A percentile compares a stretch with the other conserved stretches of the same genome.
These are phyloP conservation scores for Echeveria elegans DNA, from an alignment of 164 flowering plant genomes.

Conservation along the genomic window DNA sequence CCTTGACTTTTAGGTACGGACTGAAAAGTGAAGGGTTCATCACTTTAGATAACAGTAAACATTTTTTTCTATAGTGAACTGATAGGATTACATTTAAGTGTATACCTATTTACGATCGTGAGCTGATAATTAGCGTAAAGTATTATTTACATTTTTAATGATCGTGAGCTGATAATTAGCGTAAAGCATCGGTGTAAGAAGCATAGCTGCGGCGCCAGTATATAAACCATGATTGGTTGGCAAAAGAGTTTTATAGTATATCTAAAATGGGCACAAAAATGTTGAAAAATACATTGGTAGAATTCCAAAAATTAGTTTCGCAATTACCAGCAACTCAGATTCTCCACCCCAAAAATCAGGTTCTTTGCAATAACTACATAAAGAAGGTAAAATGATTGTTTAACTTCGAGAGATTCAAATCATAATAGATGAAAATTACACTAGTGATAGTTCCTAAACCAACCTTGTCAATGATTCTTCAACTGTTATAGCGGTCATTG, in stretches of 20 bases:
- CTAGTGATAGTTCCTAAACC: neutral
- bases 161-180: no score
- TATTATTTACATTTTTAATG: no score
- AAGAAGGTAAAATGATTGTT: slow-evolving; percentile 1
- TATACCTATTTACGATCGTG: neutral
- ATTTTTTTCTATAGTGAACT: no score
- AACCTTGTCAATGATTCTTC: slow-evolving; percentile 79
- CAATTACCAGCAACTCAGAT: slow-evolving; percentile 77
- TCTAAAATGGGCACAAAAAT: slow-evolving; percentile 29
- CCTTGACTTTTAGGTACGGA: no score
- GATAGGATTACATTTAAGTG: no score
- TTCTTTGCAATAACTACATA: slow-evolving; percentile 57
- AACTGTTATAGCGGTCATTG: slow-evolving; percentile 75
- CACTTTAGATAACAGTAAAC: neutral
- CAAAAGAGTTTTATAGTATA: slow-evolving; percentile 64
- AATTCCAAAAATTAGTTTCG: neutral
- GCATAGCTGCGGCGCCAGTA: slow-evolving; percentile 79
- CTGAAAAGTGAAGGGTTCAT: neutral
- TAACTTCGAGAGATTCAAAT: neutral
- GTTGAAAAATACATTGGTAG: neutral
- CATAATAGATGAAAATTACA: neutral
- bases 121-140: no score
- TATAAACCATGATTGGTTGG: slow-evolving; percentile 77
- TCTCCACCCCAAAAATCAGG: slow-evolving; percentile 97
- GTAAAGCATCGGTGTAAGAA: no score